Evolutionary conservation across 768 basidiomycete species (phyloP).

Genomic region (Glaciozyma martinii): DNA sequence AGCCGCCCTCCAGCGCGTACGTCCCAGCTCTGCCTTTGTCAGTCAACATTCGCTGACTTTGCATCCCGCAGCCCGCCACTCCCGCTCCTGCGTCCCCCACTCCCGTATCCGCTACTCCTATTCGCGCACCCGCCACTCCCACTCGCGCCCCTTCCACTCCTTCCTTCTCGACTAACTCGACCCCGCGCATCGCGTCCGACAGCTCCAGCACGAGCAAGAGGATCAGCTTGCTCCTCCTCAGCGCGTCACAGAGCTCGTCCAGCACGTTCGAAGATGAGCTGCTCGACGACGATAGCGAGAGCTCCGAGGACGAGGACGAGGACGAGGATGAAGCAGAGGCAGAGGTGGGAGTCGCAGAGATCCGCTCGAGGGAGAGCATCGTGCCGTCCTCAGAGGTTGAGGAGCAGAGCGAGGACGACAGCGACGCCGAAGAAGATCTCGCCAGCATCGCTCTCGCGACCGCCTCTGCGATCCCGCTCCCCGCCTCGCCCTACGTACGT

Average conservation of each 20-base stretch:
- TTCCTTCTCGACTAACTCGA: too few species aligned
- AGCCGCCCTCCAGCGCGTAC: not conserved
- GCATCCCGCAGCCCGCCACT: not conserved
- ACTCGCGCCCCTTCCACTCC: too few species aligned
- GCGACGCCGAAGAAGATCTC: not conserved
- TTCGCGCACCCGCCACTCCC: too few species aligned
- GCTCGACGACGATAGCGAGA: not conserved
- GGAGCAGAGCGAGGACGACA: not conserved
- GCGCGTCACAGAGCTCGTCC: not conserved
- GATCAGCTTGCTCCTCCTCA: not conserved
- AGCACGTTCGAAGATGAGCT: not conserved
- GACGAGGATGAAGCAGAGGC: not conserved
- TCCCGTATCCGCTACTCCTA: not conserved
- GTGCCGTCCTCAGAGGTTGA: not conserved
- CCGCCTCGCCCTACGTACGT: slow-evolving; percentile 1
- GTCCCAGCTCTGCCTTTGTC: not conserved
- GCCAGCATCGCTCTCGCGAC: not conserved
- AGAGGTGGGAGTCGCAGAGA: not conserved
- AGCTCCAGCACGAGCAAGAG: not conserved
- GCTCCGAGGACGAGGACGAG: not conserved
- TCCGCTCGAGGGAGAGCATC: not conserved
- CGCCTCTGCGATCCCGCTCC: not conserved
- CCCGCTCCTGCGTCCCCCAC: not conserved
- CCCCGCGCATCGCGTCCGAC: not conserved
- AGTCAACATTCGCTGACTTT: not conserved